phyloP scores from a whole-genome alignment of 2,329 filamentous ascomycete species.

The Phialemoniopsis sp. region DNA sequence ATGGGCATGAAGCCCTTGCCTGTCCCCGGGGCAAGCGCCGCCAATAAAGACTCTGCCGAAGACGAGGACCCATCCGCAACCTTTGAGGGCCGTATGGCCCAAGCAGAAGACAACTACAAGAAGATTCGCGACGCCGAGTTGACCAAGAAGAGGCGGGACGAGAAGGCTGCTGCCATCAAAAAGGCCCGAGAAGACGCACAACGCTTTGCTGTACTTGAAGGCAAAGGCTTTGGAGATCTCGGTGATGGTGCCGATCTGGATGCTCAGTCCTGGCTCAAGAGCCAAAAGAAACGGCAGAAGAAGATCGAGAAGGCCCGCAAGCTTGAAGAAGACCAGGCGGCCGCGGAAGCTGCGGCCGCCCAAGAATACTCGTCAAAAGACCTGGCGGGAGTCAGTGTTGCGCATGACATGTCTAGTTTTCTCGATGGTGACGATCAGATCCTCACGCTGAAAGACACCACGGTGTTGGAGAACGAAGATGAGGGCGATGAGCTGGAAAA shows the following conservation, averaged over 20 bases:
- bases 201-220: constrained; percentile 70
- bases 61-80: constrained; percentile 77
- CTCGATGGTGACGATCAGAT: constrained; percentile 83
- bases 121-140: constrained; percentile 65
- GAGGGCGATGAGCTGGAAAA: constrained; percentile 90
- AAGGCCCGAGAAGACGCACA: constrained; percentile 82
- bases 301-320: constrained; percentile 76
- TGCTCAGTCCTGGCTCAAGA: constrained; percentile 81
- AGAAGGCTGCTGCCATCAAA: constrained; percentile 77
- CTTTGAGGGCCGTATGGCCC: constrained; percentile 73
- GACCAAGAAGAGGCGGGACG: constrained; percentile 73
- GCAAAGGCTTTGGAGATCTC: constrained; percentile 76
- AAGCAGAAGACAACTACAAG: constrained; percentile 69
- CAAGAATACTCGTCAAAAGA: constrained; percentile 78
- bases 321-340: constrained; percentile 71
- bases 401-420: constrained; percentile 79
- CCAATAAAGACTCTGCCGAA: constrained; percentile 33
- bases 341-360: constrained; percentile 63
- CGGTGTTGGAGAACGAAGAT: constrained; percentile 78
- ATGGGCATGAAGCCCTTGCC: constrained; percentile 88
- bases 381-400: constrained; percentile 85
- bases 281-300: constrained; percentile 90
- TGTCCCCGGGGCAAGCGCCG: constrained; percentile 61
- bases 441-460: constrained; percentile 88
- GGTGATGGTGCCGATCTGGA: constrained; percentile 65